Evolutionary conservation across 1,284 basidiomycete genomes (phyloP), one percentile per base, ranked within the genome.

Genomic region (Austroboletus niveus): DNA sequence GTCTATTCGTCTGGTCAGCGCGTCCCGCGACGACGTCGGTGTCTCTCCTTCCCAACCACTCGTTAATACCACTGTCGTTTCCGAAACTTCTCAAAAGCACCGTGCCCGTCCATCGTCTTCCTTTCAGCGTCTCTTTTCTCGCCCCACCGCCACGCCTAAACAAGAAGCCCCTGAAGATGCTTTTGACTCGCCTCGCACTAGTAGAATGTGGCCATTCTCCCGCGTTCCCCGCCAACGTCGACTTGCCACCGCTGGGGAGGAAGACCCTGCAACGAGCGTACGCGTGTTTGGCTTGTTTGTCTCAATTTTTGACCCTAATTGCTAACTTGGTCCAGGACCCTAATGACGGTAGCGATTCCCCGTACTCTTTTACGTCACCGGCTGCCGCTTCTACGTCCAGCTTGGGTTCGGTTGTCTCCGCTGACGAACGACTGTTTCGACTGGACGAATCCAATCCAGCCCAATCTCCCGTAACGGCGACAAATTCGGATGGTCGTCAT

Each of bases 1-100:
- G 56, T 69, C 70, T 39, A 65, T 65, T 52, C 65, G 64, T 51
- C 64, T 69, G 54, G 57, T 69, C 56, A 57, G 56, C 60, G 68
- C 67, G 62, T 68, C 68, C 11, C 60, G 68, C 14, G 65, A 70
- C 49, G 29, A 58, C 12, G 29, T 49, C n/a, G 44, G 44, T 31
- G 41, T 43, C 34, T 12, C 43, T 47, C 34, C 51, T 46, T 30
- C 60, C 5, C 59, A 60, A 31, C 51, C 65, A 36, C 11, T 66
- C 68, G 10, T 63, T 66, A 52, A 60, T 27, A 48, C 46, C 34
- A 32, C 68, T 45, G 54, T 58, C 62, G 14, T 56, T 65, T 63
- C 57, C 45, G 49, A 60, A 44, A 34, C 20, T 24, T 39, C 55
- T 2, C 42, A 30, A 36, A 70, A 65, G 54, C 44, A 35, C 22